Base-by-base conservation (phyloP, 257 asterid species). In the Nicotiana tomentosiformis region DNA sequence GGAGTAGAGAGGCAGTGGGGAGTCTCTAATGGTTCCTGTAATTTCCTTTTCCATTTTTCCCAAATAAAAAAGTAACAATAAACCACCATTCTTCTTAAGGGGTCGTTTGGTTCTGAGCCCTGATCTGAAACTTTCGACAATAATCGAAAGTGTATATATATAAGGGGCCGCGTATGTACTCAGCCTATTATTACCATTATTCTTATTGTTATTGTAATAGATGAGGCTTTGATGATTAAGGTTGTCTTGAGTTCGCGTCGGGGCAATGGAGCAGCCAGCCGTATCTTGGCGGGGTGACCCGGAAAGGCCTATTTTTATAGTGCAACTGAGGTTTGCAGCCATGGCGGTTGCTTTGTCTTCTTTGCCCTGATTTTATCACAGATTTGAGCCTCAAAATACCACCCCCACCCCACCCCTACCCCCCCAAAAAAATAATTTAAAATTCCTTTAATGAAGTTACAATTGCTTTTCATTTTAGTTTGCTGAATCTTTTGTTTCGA, bases 231-330 rank as follows among this genome's bases (percentile, higher is more conserved):
- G 82, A 62, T 80, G 83, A 80, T 43, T 65, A 43, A 33, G 18
- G 17, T 49, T 20, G 67, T 33, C 20, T 11, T 18, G 79, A 72
- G 78, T 20, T 70, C 64, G 30, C 65, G 57, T 51, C 67, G 18
- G 15, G 79, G 78, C 37, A 77, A 77, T 8, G 37, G 60, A 10
- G 69, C 32, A 26, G 26, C 70, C 32, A 26, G 26, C 70, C 18
- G 68, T 66, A 83, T 66, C 56, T 83, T 66, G 83, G 86, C 15
- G 16, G 80, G 74, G 66, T 83, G 20, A 78, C 72, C 74, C 74
- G 46, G 78, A 39, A n/a, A 16, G 43, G 23, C 23, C 17, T 72
- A 10, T 14, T 74, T 30, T 39, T 39, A 60, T 14, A 1, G 43
- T 74, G 80, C 39, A 72, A 49, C 58, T 0, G 32, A 43, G 17